Conservation (phyloP, 1,139 yeast species). For the Kluyveromyces marxianus region DNA sequence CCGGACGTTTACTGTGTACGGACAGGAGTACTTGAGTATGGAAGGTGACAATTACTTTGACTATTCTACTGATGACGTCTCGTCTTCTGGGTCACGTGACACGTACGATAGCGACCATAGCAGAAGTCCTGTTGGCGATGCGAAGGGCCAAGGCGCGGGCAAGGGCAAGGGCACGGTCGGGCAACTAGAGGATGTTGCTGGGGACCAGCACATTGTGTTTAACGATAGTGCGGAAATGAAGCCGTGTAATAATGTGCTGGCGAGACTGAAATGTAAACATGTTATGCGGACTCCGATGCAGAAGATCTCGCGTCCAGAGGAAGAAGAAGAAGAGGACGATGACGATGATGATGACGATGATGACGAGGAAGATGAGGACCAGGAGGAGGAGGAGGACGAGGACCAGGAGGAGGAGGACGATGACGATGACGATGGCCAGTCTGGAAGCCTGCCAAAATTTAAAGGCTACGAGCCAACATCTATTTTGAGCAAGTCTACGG, state of each 20-base stretch:
- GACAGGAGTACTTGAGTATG: constrained; percentile 8
- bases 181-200: not conserved
- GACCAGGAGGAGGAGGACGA: not conserved
- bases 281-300: constrained; percentile 4
- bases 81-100: not conserved
- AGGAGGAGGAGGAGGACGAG: not conserved
- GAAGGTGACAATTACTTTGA: constrained; percentile 17
- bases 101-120: not conserved
- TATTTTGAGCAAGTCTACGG: not conserved
- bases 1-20: constrained; percentile 9
- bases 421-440: not conserved
- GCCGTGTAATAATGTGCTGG: constrained; percentile 1
- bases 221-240: constrained; percentile 2
- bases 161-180: not conserved
- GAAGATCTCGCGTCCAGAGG: not conserved
- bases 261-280: constrained; percentile 1
- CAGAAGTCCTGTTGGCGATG: not conserved
- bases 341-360: not conserved
- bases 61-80: constrained; percentile 6
- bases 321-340: not conserved
- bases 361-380: not conserved
- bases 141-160: not conserved
- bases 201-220: not conserved
- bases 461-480: not conserved
- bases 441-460: not conserved